Evolutionary conservation across 345 rosid species (phyloP).

Genomic region (Salix suchowensis): DNA sequence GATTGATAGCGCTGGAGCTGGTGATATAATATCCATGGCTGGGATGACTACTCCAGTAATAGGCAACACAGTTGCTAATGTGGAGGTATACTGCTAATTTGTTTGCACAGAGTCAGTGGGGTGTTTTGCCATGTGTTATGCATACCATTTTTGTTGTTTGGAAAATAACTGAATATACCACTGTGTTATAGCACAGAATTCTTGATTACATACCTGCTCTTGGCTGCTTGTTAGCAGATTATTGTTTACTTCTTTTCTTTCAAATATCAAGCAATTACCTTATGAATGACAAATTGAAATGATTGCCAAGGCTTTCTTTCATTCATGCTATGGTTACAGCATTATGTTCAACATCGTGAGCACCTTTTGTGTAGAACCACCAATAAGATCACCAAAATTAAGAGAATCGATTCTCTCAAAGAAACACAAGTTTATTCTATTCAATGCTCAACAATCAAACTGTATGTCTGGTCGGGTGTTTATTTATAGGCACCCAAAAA

Average conservation of each 20-base stretch:
- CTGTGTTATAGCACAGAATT: neutral
- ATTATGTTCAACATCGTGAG: neutral
- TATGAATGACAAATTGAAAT: neutral
- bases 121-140: conserved; percentile 1
- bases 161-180: neutral
- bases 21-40: conserved; percentile 90
- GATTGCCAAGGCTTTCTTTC: neutral
- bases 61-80: conserved; percentile 84
- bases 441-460: no score
- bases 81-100: conserved; percentile 49
- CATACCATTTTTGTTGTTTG: neutral
- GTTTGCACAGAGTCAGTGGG: neutral
- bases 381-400: no score
- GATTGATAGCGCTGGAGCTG: conserved; percentile 89
- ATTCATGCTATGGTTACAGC: neutral
- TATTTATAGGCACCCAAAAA: no score
- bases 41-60: conserved; percentile 81
- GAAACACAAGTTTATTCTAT: no score
- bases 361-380: neutral
- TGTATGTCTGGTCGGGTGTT: no score
- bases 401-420: no score
- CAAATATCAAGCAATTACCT: neutral
- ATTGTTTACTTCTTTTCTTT: neutral
- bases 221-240: neutral
- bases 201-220: neutral